These are phyloP conservation scores for Aspergillus niger DNA, from an alignment of 2,329 filamentous ascomycete species.

Conservation along the genomic window DNA sequence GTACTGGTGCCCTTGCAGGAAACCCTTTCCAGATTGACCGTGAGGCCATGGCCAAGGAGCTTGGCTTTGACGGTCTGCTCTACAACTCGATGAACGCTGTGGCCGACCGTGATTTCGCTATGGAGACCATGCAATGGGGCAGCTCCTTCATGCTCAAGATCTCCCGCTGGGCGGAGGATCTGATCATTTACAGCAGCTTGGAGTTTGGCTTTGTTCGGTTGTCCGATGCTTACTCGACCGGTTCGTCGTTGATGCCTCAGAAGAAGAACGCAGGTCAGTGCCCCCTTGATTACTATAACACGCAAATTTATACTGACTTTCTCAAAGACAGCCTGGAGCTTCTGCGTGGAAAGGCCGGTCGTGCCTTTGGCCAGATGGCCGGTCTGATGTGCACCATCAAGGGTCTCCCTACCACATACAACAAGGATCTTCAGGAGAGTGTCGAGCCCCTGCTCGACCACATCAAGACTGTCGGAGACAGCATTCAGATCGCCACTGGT, in stretches of 20 bases:
- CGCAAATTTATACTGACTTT: background rate
- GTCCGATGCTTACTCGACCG: conserved; percentile 78
- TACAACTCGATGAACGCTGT: conserved; percentile 78
- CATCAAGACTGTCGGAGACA: conserved; percentile 78
- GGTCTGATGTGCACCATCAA: conserved; percentile 76
- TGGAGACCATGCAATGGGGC: conserved; percentile 80
- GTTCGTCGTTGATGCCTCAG: conserved; percentile 76
- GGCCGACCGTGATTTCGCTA: conserved; percentile 77
- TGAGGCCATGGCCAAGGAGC: conserved; percentile 74
- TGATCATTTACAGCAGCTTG: conserved; percentile 77
- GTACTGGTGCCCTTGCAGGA: conserved; percentile 75
- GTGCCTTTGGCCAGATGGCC: conserved; percentile 78
- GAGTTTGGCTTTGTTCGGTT: conserved; percentile 77
- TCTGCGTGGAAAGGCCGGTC: conserved; percentile 74
- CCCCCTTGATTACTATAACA: background rate
- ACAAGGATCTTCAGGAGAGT: conserved; percentile 89
- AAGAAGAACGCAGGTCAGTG: conserved; percentile 68
- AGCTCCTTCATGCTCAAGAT: conserved; percentile 77
- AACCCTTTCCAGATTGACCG: conserved; percentile 82
- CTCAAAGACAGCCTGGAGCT: conserved; percentile 67
- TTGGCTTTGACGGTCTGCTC: conserved; percentile 74
- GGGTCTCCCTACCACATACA: conserved; percentile 79
- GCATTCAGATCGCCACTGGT: conserved; percentile 78
- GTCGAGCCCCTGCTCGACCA: conserved; percentile 84
- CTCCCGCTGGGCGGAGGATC: conserved; percentile 78